Evolutionary conservation across 768 basidiomycete species (phyloP), one percentile per base, ranked within the genome.

Genomic region (Tricholoma flavovirens): DNA sequence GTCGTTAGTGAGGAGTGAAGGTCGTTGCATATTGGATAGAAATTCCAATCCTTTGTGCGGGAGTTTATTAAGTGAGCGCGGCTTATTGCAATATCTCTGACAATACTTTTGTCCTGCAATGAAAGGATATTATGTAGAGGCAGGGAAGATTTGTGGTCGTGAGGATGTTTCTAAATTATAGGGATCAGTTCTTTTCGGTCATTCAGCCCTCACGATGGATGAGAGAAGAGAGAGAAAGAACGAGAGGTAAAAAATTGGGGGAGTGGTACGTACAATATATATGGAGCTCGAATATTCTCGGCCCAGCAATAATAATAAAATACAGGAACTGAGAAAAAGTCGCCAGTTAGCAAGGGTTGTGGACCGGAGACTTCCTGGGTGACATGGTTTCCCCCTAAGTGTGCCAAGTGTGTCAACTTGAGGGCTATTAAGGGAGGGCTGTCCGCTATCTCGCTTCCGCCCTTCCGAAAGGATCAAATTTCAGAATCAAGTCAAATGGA

Each of bases 1-100:
- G 43, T 68, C 66, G 15, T 62, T 61, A 46, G 60, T 66, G 30
- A 75, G 56, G 35, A 69, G 67, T 4, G 74, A 73, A 29, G 69
- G 66, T 59, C 67, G 66, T 49, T 67, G 68, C 71, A 72, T 73
- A 32, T 43, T 46, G 40, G 35, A 15, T 33, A 29, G 24, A 5
- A 24, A 7, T 45, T 49, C 7, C 1, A 49, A 29, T 49, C 26
- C 24, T 49, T 46, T 30, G 46, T 17, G 15, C 8, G 7, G n/a
- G 26, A 7, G 29, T 29, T 3, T 48, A 26, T 3, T 48, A 26
- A 48, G 46, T 48, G 46, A 48, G 46, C 26, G 46, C 30, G 26
- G 26, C n/a, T 5, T 22, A 26, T 46, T 24, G 15, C 14, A 46
- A 26, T 42, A 42, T 26, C 45, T 46, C 24, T 22, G 45, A 46